A percentile compares a stretch with the other conserved stretches of the same genome.
Conservation (phyloP, 1,139 yeast species). For the Yamadazyma jaroonii region DNA sequence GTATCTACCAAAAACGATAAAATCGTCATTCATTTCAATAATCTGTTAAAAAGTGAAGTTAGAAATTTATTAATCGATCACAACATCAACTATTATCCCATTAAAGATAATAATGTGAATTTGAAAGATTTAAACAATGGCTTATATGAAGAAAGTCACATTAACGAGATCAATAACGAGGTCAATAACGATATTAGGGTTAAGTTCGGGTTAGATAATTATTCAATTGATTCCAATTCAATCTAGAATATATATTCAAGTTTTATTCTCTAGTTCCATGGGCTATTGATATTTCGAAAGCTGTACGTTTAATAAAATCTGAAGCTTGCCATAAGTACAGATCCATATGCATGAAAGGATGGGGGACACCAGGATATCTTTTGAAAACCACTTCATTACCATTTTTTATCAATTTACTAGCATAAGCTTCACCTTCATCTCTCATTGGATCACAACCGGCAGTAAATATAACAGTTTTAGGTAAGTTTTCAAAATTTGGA, state of each 20-base stretch:
- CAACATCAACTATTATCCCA: slow-evolving; percentile 7
- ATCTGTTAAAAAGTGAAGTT: slow-evolving; percentile 9
- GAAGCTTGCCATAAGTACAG: slow-evolving; percentile 33
- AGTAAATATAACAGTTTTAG: slow-evolving; percentile 43
- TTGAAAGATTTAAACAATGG: slow-evolving; percentile 3
- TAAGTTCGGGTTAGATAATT: slow-evolving; percentile 6
- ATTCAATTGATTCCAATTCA: slow-evolving; percentile 5
- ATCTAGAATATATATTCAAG: slow-evolving; percentile 1
- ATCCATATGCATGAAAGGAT: slow-evolving; percentile 49
- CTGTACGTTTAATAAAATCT: slow-evolving; percentile 19
- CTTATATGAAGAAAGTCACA: background rate
- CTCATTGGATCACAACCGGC: slow-evolving; percentile 48
- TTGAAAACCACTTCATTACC: slow-evolving; percentile 35
- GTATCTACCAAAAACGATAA: background rate
- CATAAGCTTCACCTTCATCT: slow-evolving; percentile 43
- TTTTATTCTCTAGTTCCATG: slow-evolving; percentile 8
- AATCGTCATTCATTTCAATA: slow-evolving; percentile 9
- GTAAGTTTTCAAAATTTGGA: slow-evolving; percentile 39
- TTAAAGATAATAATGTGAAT: slow-evolving; percentile 3
- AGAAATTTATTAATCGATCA: slow-evolving; percentile 9
- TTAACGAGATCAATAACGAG: background rate
- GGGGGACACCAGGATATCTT: slow-evolving; percentile 46
- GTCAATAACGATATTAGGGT: slow-evolving; percentile 1
- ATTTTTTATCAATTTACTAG: slow-evolving; percentile 31
- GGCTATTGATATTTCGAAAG: slow-evolving; percentile 16